These are phyloP conservation scores for Pouteria campechiana DNA, from an alignment of 179 eudicot genomes.

Conservation along the genomic window DNA sequence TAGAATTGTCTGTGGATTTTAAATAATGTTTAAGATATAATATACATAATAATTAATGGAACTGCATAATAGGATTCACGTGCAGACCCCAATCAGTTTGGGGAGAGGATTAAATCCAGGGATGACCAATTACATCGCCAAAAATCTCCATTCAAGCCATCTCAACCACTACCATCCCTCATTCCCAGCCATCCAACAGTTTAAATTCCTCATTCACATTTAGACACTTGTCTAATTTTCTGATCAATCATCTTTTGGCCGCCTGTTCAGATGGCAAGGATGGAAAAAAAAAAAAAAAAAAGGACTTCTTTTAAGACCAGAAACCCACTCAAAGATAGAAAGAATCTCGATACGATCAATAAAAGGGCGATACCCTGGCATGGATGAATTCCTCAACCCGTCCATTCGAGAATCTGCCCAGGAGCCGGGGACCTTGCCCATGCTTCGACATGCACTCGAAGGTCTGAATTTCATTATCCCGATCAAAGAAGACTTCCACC, in stretches of 20 bases:
- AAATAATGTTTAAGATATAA: too few relatives aligned
- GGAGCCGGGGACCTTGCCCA: slow-evolving; percentile 71
- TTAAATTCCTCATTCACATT: neutral
- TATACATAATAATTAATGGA: too few relatives aligned
- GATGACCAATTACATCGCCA: too few relatives aligned
- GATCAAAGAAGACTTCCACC: slow-evolving; percentile 66
- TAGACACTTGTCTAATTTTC: too few relatives aligned
- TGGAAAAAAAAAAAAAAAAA: neutral
- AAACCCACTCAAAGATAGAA: neutral
- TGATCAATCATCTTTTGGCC: too few relatives aligned
- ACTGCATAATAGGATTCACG: too few relatives aligned
- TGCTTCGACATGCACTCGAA: slow-evolving; percentile 77
- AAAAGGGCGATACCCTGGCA: slow-evolving; percentile 49
- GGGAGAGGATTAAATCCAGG: too few relatives aligned
- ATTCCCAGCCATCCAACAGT: neutral
- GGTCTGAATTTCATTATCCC: slow-evolving; percentile 67
- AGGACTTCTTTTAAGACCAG: neutral
- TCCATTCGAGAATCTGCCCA: slow-evolving; percentile 67
- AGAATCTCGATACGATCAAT: neutral
- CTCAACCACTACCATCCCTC: too few relatives aligned
- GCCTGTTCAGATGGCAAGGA: too few relatives aligned
- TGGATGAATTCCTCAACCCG: slow-evolving; percentile 85
- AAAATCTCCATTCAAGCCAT: too few relatives aligned
- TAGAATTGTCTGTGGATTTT: too few relatives aligned
- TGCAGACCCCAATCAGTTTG: too few relatives aligned